Conservation (phyloP, 345 rosid genomes). For the Pugionium dolabratum region DNA sequence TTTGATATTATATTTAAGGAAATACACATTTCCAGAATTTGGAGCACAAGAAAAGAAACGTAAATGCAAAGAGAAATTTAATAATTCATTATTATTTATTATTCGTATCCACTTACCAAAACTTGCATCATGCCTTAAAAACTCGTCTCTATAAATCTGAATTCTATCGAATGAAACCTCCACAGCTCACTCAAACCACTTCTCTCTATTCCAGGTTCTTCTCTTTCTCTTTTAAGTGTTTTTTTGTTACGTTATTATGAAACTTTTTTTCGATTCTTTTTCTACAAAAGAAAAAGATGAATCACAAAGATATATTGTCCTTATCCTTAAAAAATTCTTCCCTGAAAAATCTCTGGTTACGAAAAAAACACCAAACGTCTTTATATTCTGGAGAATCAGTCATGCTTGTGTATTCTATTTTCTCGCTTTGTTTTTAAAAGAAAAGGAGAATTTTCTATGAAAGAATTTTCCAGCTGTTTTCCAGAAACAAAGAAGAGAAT, state of each 20-base stretch:
- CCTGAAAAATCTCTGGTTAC: conserved; percentile 41
- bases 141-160: conserved; percentile 20
- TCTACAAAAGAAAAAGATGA: not conserved
- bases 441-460: conserved; percentile 13
- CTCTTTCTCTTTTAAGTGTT: not conserved
- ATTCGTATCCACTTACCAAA: conserved; percentile 19
- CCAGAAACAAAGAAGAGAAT: conserved; percentile 23
- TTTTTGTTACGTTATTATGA: conserved; percentile 1
- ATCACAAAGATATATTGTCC: conserved; percentile 16
- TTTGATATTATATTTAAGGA: too few species aligned
- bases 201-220: conserved; percentile 31
- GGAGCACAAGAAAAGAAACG: conserved; percentile 37
- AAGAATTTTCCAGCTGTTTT: conserved; percentile 39
- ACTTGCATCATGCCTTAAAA: not conserved
- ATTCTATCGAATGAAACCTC: not conserved
- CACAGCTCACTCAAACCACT: conserved; percentile 22
- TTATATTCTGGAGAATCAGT: conserved; percentile 34
- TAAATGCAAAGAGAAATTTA: conserved; percentile 4
- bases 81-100: conserved; percentile 12
- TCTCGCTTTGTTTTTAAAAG: conserved; percentile 11
- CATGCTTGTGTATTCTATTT: conserved; percentile 31
- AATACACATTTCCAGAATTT: not conserved
- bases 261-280: not conserved
- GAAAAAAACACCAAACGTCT: conserved; percentile 32
- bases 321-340: conserved; percentile 26